Evolutionary conservation across 2,329 filamentous ascomycete genomes (phyloP).

Genomic region (Diaporthe humulicola): DNA sequence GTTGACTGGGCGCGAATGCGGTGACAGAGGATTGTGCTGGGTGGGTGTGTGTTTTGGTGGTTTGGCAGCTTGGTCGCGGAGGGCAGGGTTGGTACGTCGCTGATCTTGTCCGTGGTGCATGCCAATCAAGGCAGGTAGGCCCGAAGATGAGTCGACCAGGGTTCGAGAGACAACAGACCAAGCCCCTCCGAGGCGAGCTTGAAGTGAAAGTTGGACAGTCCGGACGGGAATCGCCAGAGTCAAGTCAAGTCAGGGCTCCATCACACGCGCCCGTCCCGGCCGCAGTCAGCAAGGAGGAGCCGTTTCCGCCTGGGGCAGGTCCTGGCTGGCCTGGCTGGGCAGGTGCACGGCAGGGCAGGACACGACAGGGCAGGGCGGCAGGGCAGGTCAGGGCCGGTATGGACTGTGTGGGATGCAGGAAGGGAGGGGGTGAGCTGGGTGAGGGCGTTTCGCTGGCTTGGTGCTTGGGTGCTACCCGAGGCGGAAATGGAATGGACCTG

Average conservation of each 20-base stretch:
- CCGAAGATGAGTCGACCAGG: conserved; percentile 33
- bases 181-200: background rate
- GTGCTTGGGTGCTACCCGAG: conserved; percentile 24
- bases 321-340: background rate
- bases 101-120: conserved; percentile 31
- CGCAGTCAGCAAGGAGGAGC: conserved; percentile 22
- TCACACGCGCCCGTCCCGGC: conserved; percentile 12
- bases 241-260: conserved; percentile 18
- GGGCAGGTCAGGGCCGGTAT: background rate
- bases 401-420: background rate
- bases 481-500: conserved; percentile 29
- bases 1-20: background rate
- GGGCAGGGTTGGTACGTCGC: conserved; percentile 17
- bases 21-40: conserved; percentile 25
- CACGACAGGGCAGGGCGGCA: background rate
- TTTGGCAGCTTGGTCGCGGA: conserved; percentile 7
- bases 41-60: conserved; percentile 25
- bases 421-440: background rate
- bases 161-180: conserved; percentile 3
- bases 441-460: conserved; percentile 16
- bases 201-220: conserved; percentile 4
- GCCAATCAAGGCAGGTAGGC: conserved; percentile 32
- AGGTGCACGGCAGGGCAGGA: background rate
- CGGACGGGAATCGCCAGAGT: background rate
- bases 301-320: conserved; percentile 17